These are phyloP conservation scores for Ceriops decandra DNA, from an alignment of 345 rosid species.

Conservation along the genomic window DNA sequence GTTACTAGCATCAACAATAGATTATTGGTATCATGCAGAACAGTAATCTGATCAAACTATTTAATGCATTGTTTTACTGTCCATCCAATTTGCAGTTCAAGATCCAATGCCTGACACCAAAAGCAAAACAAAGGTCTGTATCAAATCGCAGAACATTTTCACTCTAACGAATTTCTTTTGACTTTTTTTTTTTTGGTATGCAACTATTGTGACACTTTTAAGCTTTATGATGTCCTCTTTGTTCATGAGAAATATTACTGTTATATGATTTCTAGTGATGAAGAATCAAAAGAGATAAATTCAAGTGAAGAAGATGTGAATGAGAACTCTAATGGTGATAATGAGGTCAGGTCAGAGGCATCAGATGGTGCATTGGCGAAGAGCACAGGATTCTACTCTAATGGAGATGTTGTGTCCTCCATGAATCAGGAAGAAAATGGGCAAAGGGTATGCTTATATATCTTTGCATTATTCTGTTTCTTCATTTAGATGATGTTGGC, in stretches of 20 bases:
- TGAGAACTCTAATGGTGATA: slow-evolving; percentile 16
- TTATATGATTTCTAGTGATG: slow-evolving; percentile 29
- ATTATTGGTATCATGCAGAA: background rate
- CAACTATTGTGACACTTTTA: background rate
- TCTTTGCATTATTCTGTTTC: background rate
- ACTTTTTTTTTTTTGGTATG: background rate
- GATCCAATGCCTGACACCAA: slow-evolving; percentile 50
- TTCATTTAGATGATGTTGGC: background rate
- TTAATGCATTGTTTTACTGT: background rate
- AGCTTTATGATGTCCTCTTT: background rate
- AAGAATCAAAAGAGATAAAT: slow-evolving; percentile 24
- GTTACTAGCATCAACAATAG: background rate
- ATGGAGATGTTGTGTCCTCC: slow-evolving; percentile 27
- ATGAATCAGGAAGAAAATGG: slow-evolving; percentile 21
- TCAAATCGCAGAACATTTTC: background rate
- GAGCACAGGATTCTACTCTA: slow-evolving; percentile 16
- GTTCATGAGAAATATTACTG: background rate
- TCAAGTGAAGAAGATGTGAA: slow-evolving; percentile 17
- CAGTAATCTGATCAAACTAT: background rate
- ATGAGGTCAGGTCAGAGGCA: slow-evolving; percentile 33
- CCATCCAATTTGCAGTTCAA: slow-evolving; percentile 37
- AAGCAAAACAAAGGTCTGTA: slow-evolving; percentile 38
- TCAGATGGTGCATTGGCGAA: slow-evolving; percentile 19
- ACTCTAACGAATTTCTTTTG: background rate
- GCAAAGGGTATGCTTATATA: slow-evolving; percentile 25